A percentile compares a stretch with the other conserved stretches of the same genome.
phyloP scores from a whole-genome alignment of 2,329 filamentous ascomycete species.

The Ustulina deusta region DNA sequence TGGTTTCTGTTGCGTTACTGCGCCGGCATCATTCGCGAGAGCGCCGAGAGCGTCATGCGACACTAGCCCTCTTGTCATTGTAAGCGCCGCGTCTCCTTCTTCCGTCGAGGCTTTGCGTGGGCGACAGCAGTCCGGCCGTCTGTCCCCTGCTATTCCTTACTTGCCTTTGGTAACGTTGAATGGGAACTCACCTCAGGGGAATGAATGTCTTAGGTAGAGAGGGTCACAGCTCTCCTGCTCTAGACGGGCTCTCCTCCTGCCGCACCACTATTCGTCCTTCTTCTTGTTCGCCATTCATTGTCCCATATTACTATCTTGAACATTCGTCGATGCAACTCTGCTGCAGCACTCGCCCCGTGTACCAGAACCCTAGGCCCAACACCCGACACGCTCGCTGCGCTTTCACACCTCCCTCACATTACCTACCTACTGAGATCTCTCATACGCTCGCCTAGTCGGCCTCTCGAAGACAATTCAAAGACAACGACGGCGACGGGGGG shows the following conservation, averaged over 20 bases:
- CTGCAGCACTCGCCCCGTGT: background rate
- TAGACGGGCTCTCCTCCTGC: background rate
- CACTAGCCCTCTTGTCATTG: background rate
- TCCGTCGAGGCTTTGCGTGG: background rate
- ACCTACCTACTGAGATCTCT: background rate
- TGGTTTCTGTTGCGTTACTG: conserved; percentile 24
- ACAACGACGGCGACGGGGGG: background rate
- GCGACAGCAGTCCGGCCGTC: conserved; percentile 7
- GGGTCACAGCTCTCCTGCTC: background rate
- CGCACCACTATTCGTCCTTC: background rate
- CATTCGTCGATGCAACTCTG: background rate
- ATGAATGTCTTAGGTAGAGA: no score
- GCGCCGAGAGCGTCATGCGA: conserved; percentile 16
- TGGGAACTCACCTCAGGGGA: no score
- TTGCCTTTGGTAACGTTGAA: no score
- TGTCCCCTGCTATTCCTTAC: no score
- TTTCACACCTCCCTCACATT: background rate
- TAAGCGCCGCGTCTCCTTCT: background rate
- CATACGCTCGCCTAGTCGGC: background rate
- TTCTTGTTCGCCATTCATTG: background rate
- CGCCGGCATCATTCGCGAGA: conserved; percentile 26
- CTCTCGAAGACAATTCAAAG: background rate
- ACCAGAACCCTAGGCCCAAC: background rate
- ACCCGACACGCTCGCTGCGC: background rate
- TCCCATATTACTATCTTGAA: background rate